These are phyloP conservation scores for Deinandra increscens DNA, from an alignment of 129 eudicot genomes.

Conservation along the genomic window DNA sequence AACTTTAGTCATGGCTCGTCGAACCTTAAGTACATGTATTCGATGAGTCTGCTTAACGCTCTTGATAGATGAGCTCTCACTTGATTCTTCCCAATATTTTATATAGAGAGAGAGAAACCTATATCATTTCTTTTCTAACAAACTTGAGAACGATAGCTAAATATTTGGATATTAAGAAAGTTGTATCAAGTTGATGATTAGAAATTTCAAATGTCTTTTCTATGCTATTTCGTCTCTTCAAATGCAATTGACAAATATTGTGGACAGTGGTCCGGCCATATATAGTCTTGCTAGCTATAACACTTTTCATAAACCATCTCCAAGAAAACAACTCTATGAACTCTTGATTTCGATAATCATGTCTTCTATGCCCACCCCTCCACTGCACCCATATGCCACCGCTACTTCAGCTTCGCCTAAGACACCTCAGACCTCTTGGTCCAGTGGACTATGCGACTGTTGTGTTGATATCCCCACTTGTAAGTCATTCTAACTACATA, in stretches of 20 bases:
- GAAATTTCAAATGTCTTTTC: neutral
- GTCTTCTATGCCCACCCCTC: neutral
- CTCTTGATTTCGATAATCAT: neutral
- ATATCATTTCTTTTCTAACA: neutral
- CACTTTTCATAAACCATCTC: neutral
- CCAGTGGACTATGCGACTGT: slow-evolving; percentile 31
- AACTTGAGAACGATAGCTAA: neutral
- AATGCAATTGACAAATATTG: neutral
- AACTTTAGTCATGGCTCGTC: too few species aligned
- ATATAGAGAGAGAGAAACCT: too few species aligned
- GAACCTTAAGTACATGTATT: too few species aligned
- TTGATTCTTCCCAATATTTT: too few species aligned
- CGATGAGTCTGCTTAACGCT: too few species aligned
- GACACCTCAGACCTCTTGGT: slow-evolving; percentile 17
- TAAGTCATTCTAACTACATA: neutral
- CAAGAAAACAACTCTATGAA: neutral
- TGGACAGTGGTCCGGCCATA: neutral
- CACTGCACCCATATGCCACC: neutral
- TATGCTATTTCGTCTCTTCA: neutral
- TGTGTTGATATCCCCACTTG: slow-evolving; percentile 24
- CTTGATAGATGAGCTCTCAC: too few species aligned
- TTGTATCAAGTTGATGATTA: neutral
- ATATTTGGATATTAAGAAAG: neutral
- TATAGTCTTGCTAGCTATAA: neutral
- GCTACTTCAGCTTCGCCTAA: neutral